Conservation (phyloP, 495 filamentous ascomycete species). For the Achaetomiella virescens region DNA sequence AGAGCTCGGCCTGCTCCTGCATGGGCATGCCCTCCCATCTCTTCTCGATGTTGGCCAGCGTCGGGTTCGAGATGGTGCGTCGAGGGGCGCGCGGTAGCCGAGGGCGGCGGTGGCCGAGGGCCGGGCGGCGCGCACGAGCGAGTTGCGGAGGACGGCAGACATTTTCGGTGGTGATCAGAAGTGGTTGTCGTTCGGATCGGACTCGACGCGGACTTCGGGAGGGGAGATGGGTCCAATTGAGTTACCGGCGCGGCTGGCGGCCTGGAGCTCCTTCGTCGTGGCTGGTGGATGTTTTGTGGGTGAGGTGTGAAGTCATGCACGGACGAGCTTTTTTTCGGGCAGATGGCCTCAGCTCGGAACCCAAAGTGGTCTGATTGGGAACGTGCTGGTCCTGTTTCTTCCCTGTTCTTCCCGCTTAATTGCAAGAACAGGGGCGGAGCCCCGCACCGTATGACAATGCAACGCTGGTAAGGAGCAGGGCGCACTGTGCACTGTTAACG, state of each 20-base stretch:
- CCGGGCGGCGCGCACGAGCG: conserved; percentile 35
- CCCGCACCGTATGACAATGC: conserved; percentile 4
- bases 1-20: conserved; percentile 97
- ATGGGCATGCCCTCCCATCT: conserved; percentile 95
- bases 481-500: background rate
- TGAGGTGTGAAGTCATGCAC: conserved; percentile 33
- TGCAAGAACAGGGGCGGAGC: conserved; percentile 5
- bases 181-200: conserved; percentile 14
- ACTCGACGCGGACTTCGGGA: conserved; percentile 20
- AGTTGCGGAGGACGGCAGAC: conserved; percentile 36
- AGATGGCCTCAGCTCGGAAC: conserved; percentile 23
- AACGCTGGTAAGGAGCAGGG: background rate
- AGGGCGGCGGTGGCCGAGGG: conserved; percentile 32
- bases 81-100: conserved; percentile 58
- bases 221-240: conserved; percentile 43
- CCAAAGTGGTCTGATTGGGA: conserved; percentile 28
- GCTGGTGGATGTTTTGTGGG: conserved; percentile 27
- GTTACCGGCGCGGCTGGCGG: conserved; percentile 27
- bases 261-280: conserved; percentile 25
- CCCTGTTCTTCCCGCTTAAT: conserved; percentile 16
- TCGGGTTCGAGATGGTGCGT: conserved; percentile 96
- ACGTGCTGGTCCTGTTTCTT: conserved; percentile 8
- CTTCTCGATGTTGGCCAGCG: conserved; percentile 97
- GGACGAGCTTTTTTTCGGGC: conserved; percentile 34
- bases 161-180: conserved; percentile 23